Evolutionary conservation across 352 stramenopile species (phyloP), one percentile per base, ranked within the genome.

Genomic region (Phytopythium oedochilum): DNA sequence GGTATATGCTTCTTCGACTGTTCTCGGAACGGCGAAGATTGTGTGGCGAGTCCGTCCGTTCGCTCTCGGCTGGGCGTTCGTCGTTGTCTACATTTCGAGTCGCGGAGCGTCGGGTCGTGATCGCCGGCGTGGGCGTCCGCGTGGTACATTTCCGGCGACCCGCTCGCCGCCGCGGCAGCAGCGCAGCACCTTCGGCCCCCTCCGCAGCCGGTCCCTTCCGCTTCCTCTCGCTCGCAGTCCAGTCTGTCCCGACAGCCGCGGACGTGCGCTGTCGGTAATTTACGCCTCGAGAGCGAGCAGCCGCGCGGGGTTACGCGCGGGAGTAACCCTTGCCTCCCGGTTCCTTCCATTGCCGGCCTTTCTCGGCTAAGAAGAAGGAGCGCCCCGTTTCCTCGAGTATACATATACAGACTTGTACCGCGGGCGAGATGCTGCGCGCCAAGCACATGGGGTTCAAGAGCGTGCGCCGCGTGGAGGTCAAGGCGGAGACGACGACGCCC

Each of bases 371-470:
- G 34, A 39, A n/a, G 14, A 39, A 39, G 14, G 34, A 14, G 14
- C 34, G 12, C 10, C 34, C 34, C 11, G 2, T 7, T 18, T n/a
- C n/a, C n/a, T n/a, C n/a, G n/a, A n/a, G n/a, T n/a, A n/a, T n/a
- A 18, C 34, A 39, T 39, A 39, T n/a, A 11, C 12, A 1, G 34
- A 18, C n/a, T 39, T n/a, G 12, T 39, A 39, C n/a, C n/a, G 18
- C 35, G 35, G 35, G 12, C 35, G 15, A 45, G n/a, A 91, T 92
- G 81, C 52, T 87, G 47, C 76, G 78, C 28, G 75, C 68, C n/a
- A 92, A 89, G 71, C 66, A 85, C 68, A 89, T 92, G 73, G 79
- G 82, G 26, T 91, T 93, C 62, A 87, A 86, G 60, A 89, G 71
- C 59, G 78, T 91, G 55, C 75, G 75, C 42, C 75, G 77, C 60